Base-by-base conservation (phyloP, 257 asterid species). In the Capsicum chinense region DNA sequence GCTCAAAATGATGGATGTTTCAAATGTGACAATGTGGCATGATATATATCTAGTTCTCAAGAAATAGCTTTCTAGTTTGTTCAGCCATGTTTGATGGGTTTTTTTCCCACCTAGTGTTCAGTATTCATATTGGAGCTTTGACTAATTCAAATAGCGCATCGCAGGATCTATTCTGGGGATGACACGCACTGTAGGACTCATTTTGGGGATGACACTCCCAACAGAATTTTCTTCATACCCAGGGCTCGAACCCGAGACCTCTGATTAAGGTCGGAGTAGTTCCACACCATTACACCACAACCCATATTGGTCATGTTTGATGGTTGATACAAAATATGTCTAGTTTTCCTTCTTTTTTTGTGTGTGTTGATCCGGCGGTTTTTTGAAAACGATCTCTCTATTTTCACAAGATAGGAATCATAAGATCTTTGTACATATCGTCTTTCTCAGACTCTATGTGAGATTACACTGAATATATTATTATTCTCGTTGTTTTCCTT, bases 351-450 rank as follows among this genome's bases (percentile, higher is more conserved):
- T 26, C 33, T 26, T 1, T 26, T 26, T 26, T 26, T 26, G 33
- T 26, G 33, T 1, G 33, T 26, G 33, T 26, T 26, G 33, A 26
- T 26, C 33, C 33, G 33, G 33, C 33, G 33, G 33, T 26, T 26
- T 66, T 66, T 66, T 4, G 0, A 1, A 33, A 66, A 12, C 0
- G 33, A 2, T 12, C 0, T 33, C 3, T 33, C 0, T 66, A 33
- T 0, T 2, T 33, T 2, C 0, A 12, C 2, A 1, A 64, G 0
- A 0, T 64, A 33, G 10, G 0, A 3, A 0, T 26, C 33, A 26
- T 1, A 64, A 26, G 0, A 0, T 11, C 0, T 33, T 1, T 4
- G 0, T 64, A 11, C 0, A 60, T 0, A 63, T 63, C 0, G 26
- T 8, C 12, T 3, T 26, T 26, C 0, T 63, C 8, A 21, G 4